Conservation (phyloP, 2,329 filamentous ascomycete genomes). For the Penicillium oxalicum region DNA sequence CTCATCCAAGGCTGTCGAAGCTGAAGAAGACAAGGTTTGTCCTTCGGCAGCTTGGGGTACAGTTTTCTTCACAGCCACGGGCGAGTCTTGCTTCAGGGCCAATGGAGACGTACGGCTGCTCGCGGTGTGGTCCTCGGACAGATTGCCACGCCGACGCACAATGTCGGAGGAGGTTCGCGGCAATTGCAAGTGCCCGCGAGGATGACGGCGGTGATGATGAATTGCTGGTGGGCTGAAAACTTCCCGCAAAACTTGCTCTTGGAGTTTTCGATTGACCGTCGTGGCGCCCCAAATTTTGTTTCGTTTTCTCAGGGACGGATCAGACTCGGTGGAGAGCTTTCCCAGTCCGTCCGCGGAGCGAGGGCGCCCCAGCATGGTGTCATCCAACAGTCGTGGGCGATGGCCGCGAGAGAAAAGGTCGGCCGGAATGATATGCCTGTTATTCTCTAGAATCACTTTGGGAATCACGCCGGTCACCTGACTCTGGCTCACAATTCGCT, state of each 20-base stretch:
- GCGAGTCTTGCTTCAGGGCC: conserved; percentile 17
- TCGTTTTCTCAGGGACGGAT: conserved; percentile 39
- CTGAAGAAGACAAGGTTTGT: conserved; percentile 32
- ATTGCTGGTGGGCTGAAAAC: conserved; percentile 82
- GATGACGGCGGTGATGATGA: conserved; percentile 68
- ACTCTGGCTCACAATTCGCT: conserved; percentile 65
- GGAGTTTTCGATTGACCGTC: conserved; percentile 77
- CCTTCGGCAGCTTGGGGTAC: conserved; percentile 21
- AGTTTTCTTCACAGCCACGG: conserved; percentile 26
- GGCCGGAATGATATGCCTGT: conserved; percentile 84
- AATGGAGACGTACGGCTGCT: conserved; percentile 17
- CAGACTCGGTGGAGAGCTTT: conserved; percentile 12
- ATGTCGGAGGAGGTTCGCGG: conserved; percentile 42
- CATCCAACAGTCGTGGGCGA: conserved; percentile 33
- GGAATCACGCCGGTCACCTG: conserved; percentile 69
- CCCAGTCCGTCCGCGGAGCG: conserved; percentile 18
- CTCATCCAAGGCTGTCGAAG: conserved; percentile 34
- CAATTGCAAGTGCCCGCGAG: conserved; percentile 58
- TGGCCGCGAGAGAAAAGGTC: conserved; percentile 66
- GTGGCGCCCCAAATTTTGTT: conserved; percentile 76
- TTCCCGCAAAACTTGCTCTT: conserved; percentile 87
- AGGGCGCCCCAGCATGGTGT: conserved; percentile 16
- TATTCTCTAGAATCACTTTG: conserved; percentile 89
- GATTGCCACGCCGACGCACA: conserved; percentile 28
- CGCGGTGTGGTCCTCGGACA: conserved; percentile 29